Evolutionary conservation across 495 filamentous ascomycete genomes (phyloP).

Genomic region (Lophiostoma macrostomum): DNA sequence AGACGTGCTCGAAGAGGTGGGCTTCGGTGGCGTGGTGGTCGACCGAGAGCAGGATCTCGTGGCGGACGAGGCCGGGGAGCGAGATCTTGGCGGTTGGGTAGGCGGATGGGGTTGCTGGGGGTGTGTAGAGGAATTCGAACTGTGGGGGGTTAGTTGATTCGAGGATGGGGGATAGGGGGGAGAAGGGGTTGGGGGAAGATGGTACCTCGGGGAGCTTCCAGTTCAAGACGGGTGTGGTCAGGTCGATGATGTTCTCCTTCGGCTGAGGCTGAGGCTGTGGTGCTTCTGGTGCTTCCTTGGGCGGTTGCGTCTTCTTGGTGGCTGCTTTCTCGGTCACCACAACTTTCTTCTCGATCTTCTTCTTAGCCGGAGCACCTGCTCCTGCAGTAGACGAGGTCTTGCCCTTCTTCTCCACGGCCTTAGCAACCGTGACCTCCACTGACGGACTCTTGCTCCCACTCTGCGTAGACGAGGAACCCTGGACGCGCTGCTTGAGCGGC

Average conservation of each 20-base stretch:
- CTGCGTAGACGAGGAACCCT: not conserved
- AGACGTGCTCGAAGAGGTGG: slow-evolving; percentile 7
- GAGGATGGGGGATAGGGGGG: not conserved
- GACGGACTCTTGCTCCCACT: no score
- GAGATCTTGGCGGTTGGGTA: slow-evolving; percentile 9
- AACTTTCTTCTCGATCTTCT: no score
- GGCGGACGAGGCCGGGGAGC: slow-evolving; percentile 14
- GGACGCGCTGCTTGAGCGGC: not conserved
- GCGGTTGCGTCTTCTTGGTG: no score
- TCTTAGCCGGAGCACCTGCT: no score
- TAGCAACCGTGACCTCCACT: no score
- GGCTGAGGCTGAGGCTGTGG: no score
- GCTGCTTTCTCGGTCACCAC: no score
- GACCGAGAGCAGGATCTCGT: slow-evolving; percentile 5
- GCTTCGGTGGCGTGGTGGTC: slow-evolving; percentile 1
- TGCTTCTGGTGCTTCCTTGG: no score
- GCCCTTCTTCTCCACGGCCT: no score
- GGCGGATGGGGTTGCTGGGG: not conserved
- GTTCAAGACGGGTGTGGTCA: no score
- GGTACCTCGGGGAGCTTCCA: slow-evolving; percentile 1
- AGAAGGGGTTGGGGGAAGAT: not conserved
- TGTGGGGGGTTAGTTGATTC: not conserved
- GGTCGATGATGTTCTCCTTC: no score
- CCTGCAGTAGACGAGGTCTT: no score
- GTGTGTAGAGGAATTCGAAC: slow-evolving; percentile 6